Evolutionary conservation across 2,329 filamentous ascomycete species (phyloP).

Genomic region (Penicillium sp.): DNA sequence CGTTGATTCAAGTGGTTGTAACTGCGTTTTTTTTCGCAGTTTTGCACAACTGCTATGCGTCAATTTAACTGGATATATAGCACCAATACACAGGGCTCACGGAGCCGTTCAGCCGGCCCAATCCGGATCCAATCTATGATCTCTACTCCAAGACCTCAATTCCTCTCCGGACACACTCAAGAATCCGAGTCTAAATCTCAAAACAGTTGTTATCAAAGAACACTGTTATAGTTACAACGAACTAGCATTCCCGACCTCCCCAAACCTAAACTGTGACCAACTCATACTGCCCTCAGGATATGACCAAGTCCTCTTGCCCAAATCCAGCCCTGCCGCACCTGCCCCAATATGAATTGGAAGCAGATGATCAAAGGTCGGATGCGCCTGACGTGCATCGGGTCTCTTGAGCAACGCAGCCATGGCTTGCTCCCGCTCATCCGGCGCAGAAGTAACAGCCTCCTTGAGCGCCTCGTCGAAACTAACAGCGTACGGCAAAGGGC

Average conservation of each 20-base stretch:
- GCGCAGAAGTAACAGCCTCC: constrained; percentile 56
- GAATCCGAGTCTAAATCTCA: neutral
- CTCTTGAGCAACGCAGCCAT: constrained; percentile 50
- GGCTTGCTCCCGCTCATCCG: constrained; percentile 43
- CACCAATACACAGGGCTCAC: neutral
- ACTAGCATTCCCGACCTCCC: constrained; percentile 31
- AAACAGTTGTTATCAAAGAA: too few relatives aligned
- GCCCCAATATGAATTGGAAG: constrained; percentile 59
- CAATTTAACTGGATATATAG: neutral
- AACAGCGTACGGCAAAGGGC: constrained; percentile 56
- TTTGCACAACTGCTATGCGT: neutral
- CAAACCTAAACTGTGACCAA: constrained; percentile 57
- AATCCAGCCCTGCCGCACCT: constrained; percentile 53
- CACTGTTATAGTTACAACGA: constrained; percentile 17
- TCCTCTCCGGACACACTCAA: neutral
- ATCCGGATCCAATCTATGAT: constrained; percentile 1
- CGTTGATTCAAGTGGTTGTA: neutral
- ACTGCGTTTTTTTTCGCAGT: neutral
- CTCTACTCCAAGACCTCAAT: neutral
- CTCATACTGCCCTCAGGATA: constrained; percentile 52
- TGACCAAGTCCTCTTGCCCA: constrained; percentile 49
- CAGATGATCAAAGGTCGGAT: constrained; percentile 64
- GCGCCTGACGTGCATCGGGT: constrained; percentile 57
- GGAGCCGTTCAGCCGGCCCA: neutral
- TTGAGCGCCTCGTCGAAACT: constrained; percentile 68